Evolutionary conservation across 371 early-diverging fungal genomes (phyloP).

Genomic region (Mucor indicus): DNA sequence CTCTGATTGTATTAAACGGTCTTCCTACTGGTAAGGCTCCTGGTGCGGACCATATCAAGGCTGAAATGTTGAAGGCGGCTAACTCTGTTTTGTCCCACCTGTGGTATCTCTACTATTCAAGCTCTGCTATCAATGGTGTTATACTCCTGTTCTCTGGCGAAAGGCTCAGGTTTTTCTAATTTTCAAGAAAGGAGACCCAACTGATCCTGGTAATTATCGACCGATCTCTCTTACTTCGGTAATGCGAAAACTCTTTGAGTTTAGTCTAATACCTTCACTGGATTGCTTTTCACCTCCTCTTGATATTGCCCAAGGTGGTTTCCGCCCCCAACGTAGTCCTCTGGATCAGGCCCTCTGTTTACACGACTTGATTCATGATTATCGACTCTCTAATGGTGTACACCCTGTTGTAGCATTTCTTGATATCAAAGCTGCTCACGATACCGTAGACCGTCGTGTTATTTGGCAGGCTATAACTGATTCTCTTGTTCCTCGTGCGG

Average conservation of each 20-base stretch:
- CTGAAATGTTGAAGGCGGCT: slow-evolving; percentile 24
- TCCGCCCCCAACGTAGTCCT: slow-evolving; percentile 20
- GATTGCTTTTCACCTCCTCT: slow-evolving; percentile 2
- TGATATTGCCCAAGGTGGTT: slow-evolving; percentile 33
- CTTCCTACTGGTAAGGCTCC: slow-evolving; percentile 14
- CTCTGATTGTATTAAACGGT: neutral
- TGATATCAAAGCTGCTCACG: slow-evolving; percentile 32
- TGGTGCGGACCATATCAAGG: slow-evolving; percentile 21
- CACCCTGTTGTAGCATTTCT: slow-evolving; percentile 19
- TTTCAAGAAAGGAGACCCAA: slow-evolving; percentile 17
- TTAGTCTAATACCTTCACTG: neutral
- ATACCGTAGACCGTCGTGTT: slow-evolving; percentile 20
- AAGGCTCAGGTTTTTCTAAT: slow-evolving; percentile 21
- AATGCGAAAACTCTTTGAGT: slow-evolving; percentile 19
- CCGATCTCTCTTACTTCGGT: slow-evolving; percentile 23
- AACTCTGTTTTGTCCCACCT: neutral
- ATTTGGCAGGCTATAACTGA: slow-evolving; percentile 13
- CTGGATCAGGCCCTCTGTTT: slow-evolving; percentile 29
- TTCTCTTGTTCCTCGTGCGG: neutral
- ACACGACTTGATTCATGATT: slow-evolving; percentile 12
- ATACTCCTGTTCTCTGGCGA: slow-evolving; percentile 17
- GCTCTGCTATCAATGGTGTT: slow-evolving; percentile 25
- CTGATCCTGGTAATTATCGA: slow-evolving; percentile 13
- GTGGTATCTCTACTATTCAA: slow-evolving; percentile 4
- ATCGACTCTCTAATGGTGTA: neutral